Evolutionary conservation across 1,284 basidiomycete genomes (phyloP), one percentile per base, ranked within the genome.

Genomic region (Neonothopanus nambi): DNA sequence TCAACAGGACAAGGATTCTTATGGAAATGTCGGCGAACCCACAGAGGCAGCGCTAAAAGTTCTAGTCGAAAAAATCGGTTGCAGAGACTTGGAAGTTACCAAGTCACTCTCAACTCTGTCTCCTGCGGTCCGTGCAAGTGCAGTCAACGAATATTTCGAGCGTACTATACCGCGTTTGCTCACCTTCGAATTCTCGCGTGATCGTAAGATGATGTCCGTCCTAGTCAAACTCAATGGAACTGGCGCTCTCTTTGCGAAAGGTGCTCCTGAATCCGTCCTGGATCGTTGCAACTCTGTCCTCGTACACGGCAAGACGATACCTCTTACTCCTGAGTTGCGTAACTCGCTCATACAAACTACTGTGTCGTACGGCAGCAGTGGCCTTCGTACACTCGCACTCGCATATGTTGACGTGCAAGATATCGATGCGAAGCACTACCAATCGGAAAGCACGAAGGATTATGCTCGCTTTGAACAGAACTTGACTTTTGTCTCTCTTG

Each of bases 151-250:
- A 48, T 81, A 88, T 70, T 87, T 91, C 65, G 91, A 94, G 61
- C 75, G 78, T 45, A 77, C 74, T 18, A 87, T 93, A 64, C 77
- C 86, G 17, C 87, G 95, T 56, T 78, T 97, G 11, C 74, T 96
- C 59, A 98, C 95, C 2, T 95, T 99, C 66, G 96, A 98, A 70
- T 99, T 99, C 73, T 92, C 93, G 24, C 89, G 96, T 33, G 97
- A 99, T 71, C 91, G 96, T 68, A 99, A 98, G 75, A 95, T 95
- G 82, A 99, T 98, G 96, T 98, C 95, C 21, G 94, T 97, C 36
- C 83, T 98, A 45, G 87, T 91, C 46, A 80, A 75, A 57, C 72
- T 80, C 56, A 78, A 84, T 57, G 80, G 78, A 9, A 70, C 70
- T 4, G 85, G 85, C 35, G 79, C 86, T 17, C 76, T 96, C 2